Base-by-base conservation (phyloP, 2,329 filamentous ascomycete genomes). In the Aspergillus japonicus region DNA sequence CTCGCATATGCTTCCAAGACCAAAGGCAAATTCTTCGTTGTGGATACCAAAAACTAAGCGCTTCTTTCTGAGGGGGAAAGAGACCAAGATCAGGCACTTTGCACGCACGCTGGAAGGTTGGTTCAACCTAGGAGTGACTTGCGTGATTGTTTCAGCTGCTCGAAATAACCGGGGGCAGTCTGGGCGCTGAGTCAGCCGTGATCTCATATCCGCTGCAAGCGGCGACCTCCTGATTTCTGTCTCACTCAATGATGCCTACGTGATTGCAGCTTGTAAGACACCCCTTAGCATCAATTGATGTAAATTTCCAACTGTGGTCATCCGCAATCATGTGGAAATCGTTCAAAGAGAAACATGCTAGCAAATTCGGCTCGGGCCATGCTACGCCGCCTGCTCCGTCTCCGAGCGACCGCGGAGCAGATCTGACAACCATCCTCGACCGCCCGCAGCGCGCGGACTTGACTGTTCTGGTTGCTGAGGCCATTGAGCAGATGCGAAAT, bases 11-110 rank as follows among this genome's bases (percentile, higher is more conserved):
- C 91, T 0, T 80, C 83, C 16, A 85, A 83, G 68, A 91, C 81
- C 56, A 83, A 83, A 4, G 90, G 90, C 14, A 85, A 83, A 64
- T 96, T 88, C 69, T 94, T 96, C 66, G 86, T 94, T 7, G 91
- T 95, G 2, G 85, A 91, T 64, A 73, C 70, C 14, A 65, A 67
- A 47, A 69, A 60, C 19, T 58, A 48, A 26, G 16, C n/a, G 35
- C 50, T 47, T 57, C 44, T 16, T 56, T 29, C 26, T 29, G 7
- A 2, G 7, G 26, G 26, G 8, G 26, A 29, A 26, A 29, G 26
- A 29, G 26, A 29, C 7, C 26, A 29, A 29, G 10, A 10, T 29
- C 7, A 8, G 7, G 26, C 26, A 29, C 12, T 16, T 35, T 16
- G 33, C 33, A 16, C 11, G n/a, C 14, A 35, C 11, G 33, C 39